phyloP scores from a whole-genome alignment of 2,329 filamentous ascomycete genomes.

The Raffaelea albimanens region DNA sequence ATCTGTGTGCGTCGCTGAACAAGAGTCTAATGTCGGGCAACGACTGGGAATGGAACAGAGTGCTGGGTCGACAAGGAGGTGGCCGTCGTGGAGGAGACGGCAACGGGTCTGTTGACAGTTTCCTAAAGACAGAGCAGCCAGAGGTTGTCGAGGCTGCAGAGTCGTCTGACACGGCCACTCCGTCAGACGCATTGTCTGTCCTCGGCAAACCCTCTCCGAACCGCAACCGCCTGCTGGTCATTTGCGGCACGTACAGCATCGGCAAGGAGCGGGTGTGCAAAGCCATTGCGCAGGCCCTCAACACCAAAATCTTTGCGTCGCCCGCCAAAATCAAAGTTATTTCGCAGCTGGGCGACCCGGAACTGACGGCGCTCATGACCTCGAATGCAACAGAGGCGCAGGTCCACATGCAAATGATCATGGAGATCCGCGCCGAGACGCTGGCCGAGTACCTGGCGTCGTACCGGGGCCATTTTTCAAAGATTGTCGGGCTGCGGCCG shows the following conservation, averaged over 20 bases:
- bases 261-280: constrained; percentile 95
- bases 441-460: constrained; percentile 78
- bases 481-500: constrained; percentile 83
- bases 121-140: constrained; percentile 31
- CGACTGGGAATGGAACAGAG: constrained; percentile 36
- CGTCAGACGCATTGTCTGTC: constrained; percentile 16
- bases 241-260: constrained; percentile 96
- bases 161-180: too few relatives aligned
- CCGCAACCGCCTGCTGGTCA: constrained; percentile 59
- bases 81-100: constrained; percentile 15
- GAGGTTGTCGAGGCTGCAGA: neutral
- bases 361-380: constrained; percentile 70
- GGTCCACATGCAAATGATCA: constrained; percentile 94
- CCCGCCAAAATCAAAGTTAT: constrained; percentile 77
- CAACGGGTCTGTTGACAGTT: constrained; percentile 39
- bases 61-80: constrained; percentile 26
- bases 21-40: constrained; percentile 24
- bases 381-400: constrained; percentile 74
- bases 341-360: constrained; percentile 73
- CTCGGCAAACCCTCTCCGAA: constrained; percentile 4
- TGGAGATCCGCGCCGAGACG: constrained; percentile 87
- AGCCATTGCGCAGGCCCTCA: constrained; percentile 77
- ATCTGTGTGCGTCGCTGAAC: constrained; percentile 59
- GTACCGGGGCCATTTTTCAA: constrained; percentile 72
- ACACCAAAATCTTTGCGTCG: constrained; percentile 82